Conservation (phyloP, 2,329 filamentous ascomycete species). For the Calonectria henricotiae region DNA sequence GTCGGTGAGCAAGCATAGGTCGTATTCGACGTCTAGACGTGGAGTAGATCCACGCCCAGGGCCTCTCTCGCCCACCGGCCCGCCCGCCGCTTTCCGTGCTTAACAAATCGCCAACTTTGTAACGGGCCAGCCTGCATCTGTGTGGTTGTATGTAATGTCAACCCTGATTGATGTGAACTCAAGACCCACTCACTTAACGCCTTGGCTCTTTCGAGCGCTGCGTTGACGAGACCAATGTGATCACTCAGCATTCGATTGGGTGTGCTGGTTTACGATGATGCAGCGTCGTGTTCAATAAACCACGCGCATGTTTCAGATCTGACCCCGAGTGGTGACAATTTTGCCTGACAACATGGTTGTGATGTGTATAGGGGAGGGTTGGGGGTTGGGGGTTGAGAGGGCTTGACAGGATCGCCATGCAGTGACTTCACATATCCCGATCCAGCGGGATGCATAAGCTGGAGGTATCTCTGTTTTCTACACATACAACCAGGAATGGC, state of each 20-base stretch:
- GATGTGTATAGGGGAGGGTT: constrained; percentile 1
- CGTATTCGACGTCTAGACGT: not conserved
- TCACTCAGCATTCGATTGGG: constrained; percentile 12
- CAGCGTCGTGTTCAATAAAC: not conserved
- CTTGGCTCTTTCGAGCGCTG: not conserved
- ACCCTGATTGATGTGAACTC: not conserved
- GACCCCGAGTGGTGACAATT: constrained; percentile 16
- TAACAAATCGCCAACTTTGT: not conserved
- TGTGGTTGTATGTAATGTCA: constrained; percentile 1
- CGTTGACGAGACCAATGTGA: not conserved
- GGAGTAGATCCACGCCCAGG: not conserved
- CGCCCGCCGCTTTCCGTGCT: not conserved
- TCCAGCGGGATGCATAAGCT: constrained; percentile 29
- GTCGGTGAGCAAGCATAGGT: not conserved
- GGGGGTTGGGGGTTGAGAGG: not conserved
- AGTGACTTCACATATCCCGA: constrained; percentile 16
- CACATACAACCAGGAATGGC: constrained; percentile 1
- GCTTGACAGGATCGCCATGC: not conserved
- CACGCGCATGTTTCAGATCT: constrained; percentile 35
- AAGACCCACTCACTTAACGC: not conserved
- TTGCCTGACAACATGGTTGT: constrained; percentile 2
- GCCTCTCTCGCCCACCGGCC: not conserved
- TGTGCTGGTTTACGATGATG: not conserved
- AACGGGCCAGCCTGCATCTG: not conserved
- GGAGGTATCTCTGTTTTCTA: constrained; percentile 6